phyloP scores from a whole-genome alignment of 306 rosid species.

The Gleditsia sinensis region DNA sequence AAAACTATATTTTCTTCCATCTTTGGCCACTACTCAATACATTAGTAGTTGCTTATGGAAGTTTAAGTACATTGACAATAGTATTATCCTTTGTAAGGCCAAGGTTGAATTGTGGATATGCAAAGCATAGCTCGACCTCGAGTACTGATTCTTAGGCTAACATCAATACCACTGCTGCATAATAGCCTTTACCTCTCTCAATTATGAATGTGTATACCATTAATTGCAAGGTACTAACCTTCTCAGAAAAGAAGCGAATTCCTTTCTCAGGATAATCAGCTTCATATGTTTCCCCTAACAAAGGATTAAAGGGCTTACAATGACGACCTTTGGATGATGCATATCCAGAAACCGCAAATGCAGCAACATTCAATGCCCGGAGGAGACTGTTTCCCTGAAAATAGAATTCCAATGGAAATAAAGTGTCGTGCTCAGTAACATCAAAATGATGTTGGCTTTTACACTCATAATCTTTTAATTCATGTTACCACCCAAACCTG shows the following conservation, averaged over 20 bases:
- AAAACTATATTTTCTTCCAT: not conserved
- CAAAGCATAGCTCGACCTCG: conserved; percentile 21
- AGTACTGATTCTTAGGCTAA: not conserved
- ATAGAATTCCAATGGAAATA: not conserved
- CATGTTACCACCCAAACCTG: conserved; percentile 7
- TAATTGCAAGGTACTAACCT: conserved; percentile 56
- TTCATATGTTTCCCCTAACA: conserved; percentile 98
- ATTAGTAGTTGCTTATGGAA: not conserved
- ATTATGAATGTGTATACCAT: conserved; percentile 13
- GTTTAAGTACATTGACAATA: not conserved
- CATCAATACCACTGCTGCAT: conserved; percentile 2
- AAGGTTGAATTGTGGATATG: not conserved
- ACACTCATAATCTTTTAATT: not conserved
- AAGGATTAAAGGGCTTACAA: conserved; percentile 97
- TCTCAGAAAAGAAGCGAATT: conserved; percentile 95
- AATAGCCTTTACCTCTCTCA: conserved; percentile 11
- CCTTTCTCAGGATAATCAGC: conserved; percentile 93
- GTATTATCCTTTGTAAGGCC: not conserved
- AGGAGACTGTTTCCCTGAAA: conserved; percentile 89
- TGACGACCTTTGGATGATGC: conserved; percentile 96
- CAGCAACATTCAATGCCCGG: conserved; percentile 85
- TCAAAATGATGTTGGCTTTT: not conserved
- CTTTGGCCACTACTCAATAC: not conserved
- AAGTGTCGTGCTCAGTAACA: conserved; percentile 23
- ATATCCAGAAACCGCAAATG: conserved; percentile 97